Evolutionary conservation across 2,329 filamentous ascomycete genomes (phyloP), one percentile per base, ranked within the genome.

Genomic region (Sphaceloma murrayae): DNA sequence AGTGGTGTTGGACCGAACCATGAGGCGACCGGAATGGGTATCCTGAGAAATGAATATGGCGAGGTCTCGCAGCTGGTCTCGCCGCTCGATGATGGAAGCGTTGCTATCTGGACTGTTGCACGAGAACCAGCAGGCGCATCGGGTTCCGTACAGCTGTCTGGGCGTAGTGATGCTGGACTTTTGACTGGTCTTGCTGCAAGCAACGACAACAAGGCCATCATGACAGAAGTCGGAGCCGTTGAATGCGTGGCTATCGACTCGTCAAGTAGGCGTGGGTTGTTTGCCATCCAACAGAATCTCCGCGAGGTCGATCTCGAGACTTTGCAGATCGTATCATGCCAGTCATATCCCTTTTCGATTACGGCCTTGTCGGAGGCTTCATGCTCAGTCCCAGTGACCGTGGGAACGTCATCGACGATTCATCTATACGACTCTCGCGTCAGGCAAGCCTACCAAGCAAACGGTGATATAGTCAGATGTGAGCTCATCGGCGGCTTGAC

Each of bases 231-330:
- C 52, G 62, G 72, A 47, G 77, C 86, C 0, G 82, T 85, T 0
- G 87, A 94, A 59, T 87, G 83, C 56, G 81, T 94, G 33, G 87
- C 80, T 56, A 74, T 94, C 36, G 80, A 93, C 63, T 82, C 74
- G 54, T 61, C 68, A 33, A 68, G 69, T 26, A 71, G 78, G 54
- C 74, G 74, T 55, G 87, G 80, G 9, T 94, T 85, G 61, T 80
- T 94, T 61, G 85, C 85, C 2, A 77, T 91, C 8, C 80, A 84
- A 45, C 81, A 80, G 56, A 68, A 77, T 29, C 72, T 95, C 3
- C 79, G 87, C 43, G 85, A 94, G 58, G 75, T 95, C 16, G 87
- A 95, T 59, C 70, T 95, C 34, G 69, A 75, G 48, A 85, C 81
- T 0, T 64, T 94, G 8, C 70, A 77, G 43, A 68, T 86, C 2